A percentile compares a stretch with the other conserved stretches of the same genome.
Conservation (phyloP, 164 flowering plant genomes). For the Echeveria elegans region DNA sequence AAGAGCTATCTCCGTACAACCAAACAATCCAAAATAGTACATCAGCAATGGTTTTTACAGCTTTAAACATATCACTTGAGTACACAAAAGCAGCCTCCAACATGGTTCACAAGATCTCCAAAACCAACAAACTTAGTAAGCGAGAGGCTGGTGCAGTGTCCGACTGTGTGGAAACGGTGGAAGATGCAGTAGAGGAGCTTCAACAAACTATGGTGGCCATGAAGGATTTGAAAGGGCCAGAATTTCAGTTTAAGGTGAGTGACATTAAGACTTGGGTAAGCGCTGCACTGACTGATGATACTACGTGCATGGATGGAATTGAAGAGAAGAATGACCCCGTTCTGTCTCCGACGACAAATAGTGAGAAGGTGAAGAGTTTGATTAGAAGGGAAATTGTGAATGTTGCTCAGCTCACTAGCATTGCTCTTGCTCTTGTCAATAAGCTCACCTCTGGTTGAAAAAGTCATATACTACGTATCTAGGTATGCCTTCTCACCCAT, state of each 20-base stretch:
- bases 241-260: constrained; percentile 27
- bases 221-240: constrained; percentile 24
- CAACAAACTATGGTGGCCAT: constrained; percentile 28
- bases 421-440: constrained; percentile 47
- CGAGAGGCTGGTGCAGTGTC: constrained; percentile 29
- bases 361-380: constrained; percentile 17
- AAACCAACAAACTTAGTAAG: constrained; percentile 12
- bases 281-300: constrained; percentile 51
- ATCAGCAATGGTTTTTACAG: constrained; percentile 21
- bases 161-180: constrained; percentile 39
- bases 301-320: constrained; percentile 47
- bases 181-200: constrained; percentile 43
- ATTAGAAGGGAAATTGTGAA: constrained; percentile 22
- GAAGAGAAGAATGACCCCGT: neutral
- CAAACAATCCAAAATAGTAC: constrained; percentile 25
- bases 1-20: constrained; percentile 34
- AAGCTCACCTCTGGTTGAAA: constrained; percentile 1
- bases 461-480: neutral
- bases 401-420: constrained; percentile 38
- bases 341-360: constrained; percentile 4
- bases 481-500: neutral
- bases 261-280: constrained; percentile 56
- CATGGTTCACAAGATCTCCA: constrained; percentile 17
- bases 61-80: constrained; percentile 30
- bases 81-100: constrained; percentile 19